Evolutionary conservation across 257 asterid genomes (phyloP), one percentile per base, ranked within the genome.

Genomic region (Coffea canephora): DNA sequence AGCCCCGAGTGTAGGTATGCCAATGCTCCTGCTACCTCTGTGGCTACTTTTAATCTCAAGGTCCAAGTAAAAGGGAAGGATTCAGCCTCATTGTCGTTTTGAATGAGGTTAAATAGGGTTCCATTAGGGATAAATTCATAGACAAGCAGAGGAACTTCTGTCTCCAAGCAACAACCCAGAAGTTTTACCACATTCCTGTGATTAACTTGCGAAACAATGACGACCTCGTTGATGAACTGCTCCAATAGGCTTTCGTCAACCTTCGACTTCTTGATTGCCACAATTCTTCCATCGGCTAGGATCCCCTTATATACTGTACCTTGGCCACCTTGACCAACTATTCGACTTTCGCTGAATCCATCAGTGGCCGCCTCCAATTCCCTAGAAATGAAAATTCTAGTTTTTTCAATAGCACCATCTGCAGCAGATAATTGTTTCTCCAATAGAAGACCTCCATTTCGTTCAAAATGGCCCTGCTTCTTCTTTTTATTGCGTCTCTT

Each of bases 401-500:
- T 78, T 25, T 61, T 83, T 39, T 74, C 75, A 18, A 83, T 71
- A 10, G 75, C 65, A 34, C 52, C 59, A 23, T 83, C 83, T n/a
- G 70, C 43, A 73, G 72, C 52, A 13, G 74, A 69, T 61, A 79
- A 45, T 46, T 83, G 80, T 19, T 78, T 71, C 69, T 82, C 73
- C 2, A 82, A n/a, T 31, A 82, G 74, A 27, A 82, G 75, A 31
- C 82, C 82, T 3, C 83, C 82, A 57, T 82, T 82, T 78, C 68
- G 43, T 76, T 82, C 74, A 48, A 83, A 83, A 18, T 23, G 57
- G n/a, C 8, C 78, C 48, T 79, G 62, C 74, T 15, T 83, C 0
- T 36, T 61, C 27, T 67, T 15, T 79, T 43, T 78, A 14, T 36
- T 46, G 71, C 50, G 75, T 75, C 78, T 57, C 62, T 52, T 78